These are phyloP conservation scores for Phytophthora capsici DNA, from an alignment of 352 stramenopile genomes.

Conservation along the genomic window DNA sequence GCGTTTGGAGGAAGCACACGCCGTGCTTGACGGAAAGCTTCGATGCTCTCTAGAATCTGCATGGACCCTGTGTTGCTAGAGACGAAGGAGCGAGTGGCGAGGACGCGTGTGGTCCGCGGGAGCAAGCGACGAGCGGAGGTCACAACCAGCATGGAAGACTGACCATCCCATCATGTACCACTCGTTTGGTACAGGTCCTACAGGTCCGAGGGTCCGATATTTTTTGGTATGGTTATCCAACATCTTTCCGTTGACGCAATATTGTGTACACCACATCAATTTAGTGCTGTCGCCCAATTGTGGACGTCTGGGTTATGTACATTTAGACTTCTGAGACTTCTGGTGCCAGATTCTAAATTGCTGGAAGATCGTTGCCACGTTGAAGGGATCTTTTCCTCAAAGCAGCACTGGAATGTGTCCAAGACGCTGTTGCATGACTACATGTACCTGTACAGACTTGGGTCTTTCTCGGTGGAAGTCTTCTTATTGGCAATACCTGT, in stretches of 20 bases:
- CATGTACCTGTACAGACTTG: neutral
- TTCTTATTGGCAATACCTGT: constrained; percentile 1
- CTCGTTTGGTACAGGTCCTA: too few species aligned
- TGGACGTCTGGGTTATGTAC: constrained; percentile 7
- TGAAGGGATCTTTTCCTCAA: constrained; percentile 10
- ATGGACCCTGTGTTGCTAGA: constrained; percentile 21
- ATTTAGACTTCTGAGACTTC: constrained; percentile 14
- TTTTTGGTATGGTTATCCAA: too few species aligned
- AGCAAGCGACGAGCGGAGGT: constrained; percentile 14
- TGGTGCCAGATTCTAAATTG: neutral
- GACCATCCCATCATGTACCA: too few species aligned
- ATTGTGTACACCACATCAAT: constrained; percentile 2
- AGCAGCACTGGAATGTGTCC: neutral
- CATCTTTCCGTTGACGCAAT: neutral
- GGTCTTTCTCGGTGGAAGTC: neutral
- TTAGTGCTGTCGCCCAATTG: constrained; percentile 22
- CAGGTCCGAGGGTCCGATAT: too few species aligned
- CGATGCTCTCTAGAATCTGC: constrained; percentile 64
- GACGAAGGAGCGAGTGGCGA: constrained; percentile 27
- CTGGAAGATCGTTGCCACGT: constrained; percentile 15
- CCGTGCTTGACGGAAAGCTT: constrained; percentile 57
- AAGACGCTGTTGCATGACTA: neutral
- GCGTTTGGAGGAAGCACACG: constrained; percentile 51
- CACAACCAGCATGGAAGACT: constrained; percentile 13
- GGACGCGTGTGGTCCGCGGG: neutral